phyloP scores from a whole-genome alignment of 2,329 filamentous ascomycete species.

The Didymella segeticola region DNA sequence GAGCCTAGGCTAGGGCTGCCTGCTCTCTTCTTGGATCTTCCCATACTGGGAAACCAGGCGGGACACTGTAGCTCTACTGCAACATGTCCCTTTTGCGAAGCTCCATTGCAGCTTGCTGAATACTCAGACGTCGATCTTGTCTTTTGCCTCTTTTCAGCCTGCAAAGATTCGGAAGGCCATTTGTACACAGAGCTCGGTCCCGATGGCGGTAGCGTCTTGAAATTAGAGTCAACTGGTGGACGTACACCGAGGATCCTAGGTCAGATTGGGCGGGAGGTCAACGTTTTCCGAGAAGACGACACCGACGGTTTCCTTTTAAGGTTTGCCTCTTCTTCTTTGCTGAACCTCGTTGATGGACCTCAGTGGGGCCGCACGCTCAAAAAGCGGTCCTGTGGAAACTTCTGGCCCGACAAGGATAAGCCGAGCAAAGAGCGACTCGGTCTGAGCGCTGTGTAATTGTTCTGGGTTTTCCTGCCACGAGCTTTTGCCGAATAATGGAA shows the following conservation, averaged over 20 bases:
- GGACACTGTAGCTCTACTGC: neutral
- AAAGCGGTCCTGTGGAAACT: neutral
- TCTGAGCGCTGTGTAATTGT: neutral
- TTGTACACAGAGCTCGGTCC: neutral
- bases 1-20: neutral
- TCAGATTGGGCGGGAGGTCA: neutral
- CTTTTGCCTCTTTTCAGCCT: neutral
- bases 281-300: neutral
- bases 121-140: neutral
- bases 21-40: neutral
- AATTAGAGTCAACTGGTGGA: neutral
- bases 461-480: neutral
- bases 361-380: neutral
- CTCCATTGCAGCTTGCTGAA: neutral
- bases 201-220: neutral
- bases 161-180: neutral
- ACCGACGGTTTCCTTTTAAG: neutral
- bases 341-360: neutral
- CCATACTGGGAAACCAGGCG: neutral
- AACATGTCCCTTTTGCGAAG: neutral
- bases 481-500: neutral
- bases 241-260: neutral
- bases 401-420: neutral
- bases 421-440: neutral
- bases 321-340: neutral